Percentiles rank a stretch among this genome's conserved stretches.
These are phyloP conservation scores for Stachybotrys chartarum DNA, from an alignment of 2,329 filamentous ascomycete genomes.

Conservation along the genomic window DNA sequence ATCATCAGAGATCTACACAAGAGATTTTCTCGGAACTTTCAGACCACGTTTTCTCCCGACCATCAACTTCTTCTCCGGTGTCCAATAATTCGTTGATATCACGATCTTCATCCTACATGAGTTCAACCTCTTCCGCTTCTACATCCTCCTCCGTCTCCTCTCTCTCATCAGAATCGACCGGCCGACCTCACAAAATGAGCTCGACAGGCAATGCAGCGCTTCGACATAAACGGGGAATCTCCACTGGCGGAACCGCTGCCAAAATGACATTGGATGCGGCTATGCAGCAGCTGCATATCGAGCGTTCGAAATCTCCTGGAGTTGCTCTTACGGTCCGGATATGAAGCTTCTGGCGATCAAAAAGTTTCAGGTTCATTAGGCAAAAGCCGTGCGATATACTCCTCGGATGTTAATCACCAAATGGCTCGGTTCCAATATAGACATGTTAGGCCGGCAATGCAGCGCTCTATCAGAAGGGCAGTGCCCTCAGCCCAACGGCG, in stretches of 20 bases:
- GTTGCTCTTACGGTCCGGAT: constrained; percentile 18
- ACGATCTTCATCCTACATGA: constrained; percentile 17
- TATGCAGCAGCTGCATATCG: constrained; percentile 19
- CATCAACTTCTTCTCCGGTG: constrained; percentile 4
- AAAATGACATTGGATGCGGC: constrained; percentile 9
- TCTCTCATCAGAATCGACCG: constrained; percentile 12
- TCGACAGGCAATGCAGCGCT: constrained; percentile 13
- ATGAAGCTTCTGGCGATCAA: too few relatives aligned
- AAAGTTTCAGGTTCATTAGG: too few relatives aligned
- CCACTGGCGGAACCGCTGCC: constrained; percentile 8
- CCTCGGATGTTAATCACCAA: too few relatives aligned
- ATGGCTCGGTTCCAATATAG: too few relatives aligned
- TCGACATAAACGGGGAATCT: constrained; percentile 14
- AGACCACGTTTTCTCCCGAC: constrained; percentile 6
- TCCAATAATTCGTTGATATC: constrained; percentile 17
- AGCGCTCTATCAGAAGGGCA: too few relatives aligned
- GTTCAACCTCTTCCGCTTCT: constrained; percentile 12
- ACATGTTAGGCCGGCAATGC: too few relatives aligned
- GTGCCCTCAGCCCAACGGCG: too few relatives aligned
- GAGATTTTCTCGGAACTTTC: constrained; percentile 20
- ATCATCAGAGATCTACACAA: constrained; percentile 15
- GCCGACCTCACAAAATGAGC: constrained; percentile 20
- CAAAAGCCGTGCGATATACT: too few relatives aligned
- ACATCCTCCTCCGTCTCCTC: constrained; percentile 16
- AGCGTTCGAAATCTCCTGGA: constrained; percentile 17